Conservation (phyloP, 306 rosid genomes). For the Cucurbita moschata region DNA sequence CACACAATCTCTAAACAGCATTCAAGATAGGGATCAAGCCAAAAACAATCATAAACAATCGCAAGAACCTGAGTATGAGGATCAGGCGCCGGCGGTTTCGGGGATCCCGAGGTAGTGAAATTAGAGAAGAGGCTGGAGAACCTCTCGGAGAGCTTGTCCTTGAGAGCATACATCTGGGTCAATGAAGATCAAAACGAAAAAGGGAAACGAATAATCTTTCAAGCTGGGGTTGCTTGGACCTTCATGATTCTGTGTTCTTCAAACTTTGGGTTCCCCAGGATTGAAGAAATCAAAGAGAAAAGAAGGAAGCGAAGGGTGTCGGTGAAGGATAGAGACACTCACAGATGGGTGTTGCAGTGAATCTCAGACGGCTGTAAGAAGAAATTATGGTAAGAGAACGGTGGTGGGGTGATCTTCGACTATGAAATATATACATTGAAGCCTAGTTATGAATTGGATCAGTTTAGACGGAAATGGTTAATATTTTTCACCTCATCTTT, state of each 20-base stretch:
- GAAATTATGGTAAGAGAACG: background rate
- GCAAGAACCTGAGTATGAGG: conserved; percentile 24
- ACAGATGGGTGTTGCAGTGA: background rate
- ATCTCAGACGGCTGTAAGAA: background rate
- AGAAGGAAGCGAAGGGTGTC: background rate
- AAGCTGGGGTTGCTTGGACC: background rate
- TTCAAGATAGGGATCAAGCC: conserved; percentile 1
- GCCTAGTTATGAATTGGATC: too few species aligned
- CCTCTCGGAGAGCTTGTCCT: conserved; percentile 49
- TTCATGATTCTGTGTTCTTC: background rate
- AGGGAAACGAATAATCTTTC: background rate
- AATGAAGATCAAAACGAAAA: background rate
- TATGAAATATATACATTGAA: background rate
- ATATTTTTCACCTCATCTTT: too few species aligned
- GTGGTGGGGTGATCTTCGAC: background rate
- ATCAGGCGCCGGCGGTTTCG: conserved; percentile 7
- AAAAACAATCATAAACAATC: background rate
- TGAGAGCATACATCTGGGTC: conserved; percentile 31
- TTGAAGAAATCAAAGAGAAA: background rate
- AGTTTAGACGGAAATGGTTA: too few species aligned
- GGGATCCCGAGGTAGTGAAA: conserved; percentile 19
- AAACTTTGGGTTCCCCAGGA: background rate
- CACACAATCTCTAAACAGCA: background rate
- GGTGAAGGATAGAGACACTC: background rate
- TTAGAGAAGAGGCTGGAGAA: conserved; percentile 45